Conservation (phyloP, 352 stramenopile genomes). For the Pythium biforme region DNA sequence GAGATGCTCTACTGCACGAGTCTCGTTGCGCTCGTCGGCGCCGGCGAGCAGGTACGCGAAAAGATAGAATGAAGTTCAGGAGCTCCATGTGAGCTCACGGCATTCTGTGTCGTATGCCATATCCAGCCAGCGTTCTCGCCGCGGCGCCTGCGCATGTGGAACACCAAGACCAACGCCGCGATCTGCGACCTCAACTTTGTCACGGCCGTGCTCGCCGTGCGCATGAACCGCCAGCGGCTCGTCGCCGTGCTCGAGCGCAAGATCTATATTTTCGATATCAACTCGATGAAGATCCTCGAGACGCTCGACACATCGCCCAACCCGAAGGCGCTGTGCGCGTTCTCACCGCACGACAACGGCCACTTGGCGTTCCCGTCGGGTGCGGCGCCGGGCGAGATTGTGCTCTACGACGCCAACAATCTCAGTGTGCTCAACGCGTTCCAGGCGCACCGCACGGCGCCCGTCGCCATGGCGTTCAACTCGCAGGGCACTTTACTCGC, state of each 20-base stretch:
- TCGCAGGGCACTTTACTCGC: slow-evolving; percentile 81
- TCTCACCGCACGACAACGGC: slow-evolving; percentile 85
- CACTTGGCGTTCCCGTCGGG: slow-evolving; percentile 85
- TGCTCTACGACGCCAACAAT: slow-evolving; percentile 92
- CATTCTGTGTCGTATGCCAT: background rate
- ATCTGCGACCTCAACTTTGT: slow-evolving; percentile 94
- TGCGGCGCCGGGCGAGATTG: slow-evolving; percentile 81
- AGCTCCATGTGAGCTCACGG: too few species aligned
- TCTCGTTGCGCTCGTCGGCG: slow-evolving; percentile 89
- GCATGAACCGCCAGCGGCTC: slow-evolving; percentile 89
- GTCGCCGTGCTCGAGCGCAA: slow-evolving; percentile 87
- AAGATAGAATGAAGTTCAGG: too few species aligned
- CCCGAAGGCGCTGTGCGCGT: slow-evolving; percentile 74
- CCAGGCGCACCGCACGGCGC: slow-evolving; percentile 82
- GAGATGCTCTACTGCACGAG: slow-evolving; percentile 95
- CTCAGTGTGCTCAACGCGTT: slow-evolving; percentile 91
- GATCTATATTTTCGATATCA: slow-evolving; percentile 94
- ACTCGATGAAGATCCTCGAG: slow-evolving; percentile 92
- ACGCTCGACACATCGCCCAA: slow-evolving; percentile 90
- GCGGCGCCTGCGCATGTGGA: slow-evolving; percentile 88
- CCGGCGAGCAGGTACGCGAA: slow-evolving; percentile 74
- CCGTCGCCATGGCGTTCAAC: slow-evolving; percentile 90
- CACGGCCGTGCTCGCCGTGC: slow-evolving; percentile 85
- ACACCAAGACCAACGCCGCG: slow-evolving; percentile 87
- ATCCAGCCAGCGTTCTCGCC: slow-evolving; percentile 88